Evolutionary conservation across 345 rosid genomes (phyloP).

Genomic region (Pugionium dolabratum): DNA sequence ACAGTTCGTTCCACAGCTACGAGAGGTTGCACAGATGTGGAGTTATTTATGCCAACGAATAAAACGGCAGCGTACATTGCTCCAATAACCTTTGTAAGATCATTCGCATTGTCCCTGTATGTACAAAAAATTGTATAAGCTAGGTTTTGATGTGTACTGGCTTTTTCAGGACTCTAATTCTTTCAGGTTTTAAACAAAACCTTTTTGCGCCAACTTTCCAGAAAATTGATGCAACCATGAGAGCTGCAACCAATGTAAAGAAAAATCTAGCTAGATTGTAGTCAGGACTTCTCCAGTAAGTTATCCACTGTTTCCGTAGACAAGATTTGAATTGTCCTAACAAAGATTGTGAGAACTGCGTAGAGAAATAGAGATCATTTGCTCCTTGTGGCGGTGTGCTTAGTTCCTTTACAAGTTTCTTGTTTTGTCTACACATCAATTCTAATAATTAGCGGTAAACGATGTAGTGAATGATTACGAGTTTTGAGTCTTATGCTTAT

Average conservation of each 20-base stretch:
- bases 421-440: background rate
- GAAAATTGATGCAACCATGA: background rate
- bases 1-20: background rate
- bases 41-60: background rate
- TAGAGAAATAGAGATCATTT: background rate
- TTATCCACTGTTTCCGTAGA: background rate
- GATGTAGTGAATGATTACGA: constrained; percentile 5
- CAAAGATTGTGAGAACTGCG: background rate
- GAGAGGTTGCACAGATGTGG: background rate
- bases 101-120: background rate
- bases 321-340: background rate
- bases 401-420: background rate
- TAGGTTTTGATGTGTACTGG: too few relatives aligned
- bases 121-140: too few relatives aligned
- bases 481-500: background rate
- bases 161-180: too few relatives aligned
- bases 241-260: background rate
- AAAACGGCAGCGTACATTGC: background rate
- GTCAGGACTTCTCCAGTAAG: background rate
- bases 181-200: too few relatives aligned
- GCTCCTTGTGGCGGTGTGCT: background rate
- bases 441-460: background rate
- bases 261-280: background rate
- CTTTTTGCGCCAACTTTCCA: background rate
- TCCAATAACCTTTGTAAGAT: background rate